Percentiles rank a stretch among this genome's conserved stretches.
phyloP scores from a whole-genome alignment of 345 rosid genomes.

The Salix brachista region DNA sequence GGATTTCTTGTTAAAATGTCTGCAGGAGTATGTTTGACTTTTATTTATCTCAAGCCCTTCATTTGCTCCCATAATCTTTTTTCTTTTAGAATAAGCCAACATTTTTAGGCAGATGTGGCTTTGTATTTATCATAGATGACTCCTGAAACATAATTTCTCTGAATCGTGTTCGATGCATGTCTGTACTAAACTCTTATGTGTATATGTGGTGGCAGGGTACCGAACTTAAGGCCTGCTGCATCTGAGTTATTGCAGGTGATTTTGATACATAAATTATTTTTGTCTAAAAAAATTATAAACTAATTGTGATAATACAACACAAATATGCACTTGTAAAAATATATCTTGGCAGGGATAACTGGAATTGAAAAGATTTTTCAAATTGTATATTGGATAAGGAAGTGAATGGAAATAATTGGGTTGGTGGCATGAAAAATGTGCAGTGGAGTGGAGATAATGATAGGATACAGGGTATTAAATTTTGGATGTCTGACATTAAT shows the following conservation, averaged over 20 bases:
- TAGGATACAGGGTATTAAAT: background rate
- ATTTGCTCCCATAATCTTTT: background rate
- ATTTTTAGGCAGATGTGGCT: conserved; percentile 2
- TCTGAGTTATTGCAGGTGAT: conserved; percentile 29
- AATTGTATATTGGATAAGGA: background rate
- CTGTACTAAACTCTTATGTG: background rate
- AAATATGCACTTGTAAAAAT: background rate
- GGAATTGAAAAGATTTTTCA: background rate
- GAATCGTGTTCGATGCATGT: background rate
- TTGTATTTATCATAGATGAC: background rate
- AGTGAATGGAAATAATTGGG: background rate
- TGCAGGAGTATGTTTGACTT: conserved; percentile 24
- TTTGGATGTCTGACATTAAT: background rate
- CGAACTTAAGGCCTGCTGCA: conserved; percentile 27
- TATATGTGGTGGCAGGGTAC: conserved; percentile 18
- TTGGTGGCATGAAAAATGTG: background rate
- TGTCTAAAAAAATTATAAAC: background rate
- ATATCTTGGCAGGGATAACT: background rate
- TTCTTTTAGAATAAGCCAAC: background rate
- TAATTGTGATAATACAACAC: background rate
- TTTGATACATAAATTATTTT: conserved; percentile 4
- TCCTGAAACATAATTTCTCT: background rate
- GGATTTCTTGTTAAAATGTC: conserved; percentile 30
- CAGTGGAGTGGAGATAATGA: background rate
- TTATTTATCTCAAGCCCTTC: background rate